Conservation (phyloP, 2,329 filamentous ascomycete genomes). For the Chalaropsis ovoidea region DNA sequence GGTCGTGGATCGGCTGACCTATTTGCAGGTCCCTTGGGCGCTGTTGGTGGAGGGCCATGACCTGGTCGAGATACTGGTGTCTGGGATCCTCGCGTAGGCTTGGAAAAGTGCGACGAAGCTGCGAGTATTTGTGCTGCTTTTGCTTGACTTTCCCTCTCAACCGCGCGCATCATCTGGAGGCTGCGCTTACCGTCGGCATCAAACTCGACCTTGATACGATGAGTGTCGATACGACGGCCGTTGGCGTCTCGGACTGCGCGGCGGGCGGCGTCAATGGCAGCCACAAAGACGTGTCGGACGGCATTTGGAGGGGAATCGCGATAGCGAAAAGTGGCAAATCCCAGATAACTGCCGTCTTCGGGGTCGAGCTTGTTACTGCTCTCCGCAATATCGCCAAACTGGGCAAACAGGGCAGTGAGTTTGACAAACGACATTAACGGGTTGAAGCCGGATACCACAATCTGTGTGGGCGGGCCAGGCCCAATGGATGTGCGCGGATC, state of each 20-base stretch:
- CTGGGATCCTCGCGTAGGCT: conserved; percentile 26
- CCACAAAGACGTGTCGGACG: conserved; percentile 45
- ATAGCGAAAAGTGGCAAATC: conserved; percentile 85
- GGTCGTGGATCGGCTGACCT: conserved; percentile 53
- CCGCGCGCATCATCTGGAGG: conserved; percentile 63
- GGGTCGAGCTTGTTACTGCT: conserved; percentile 93
- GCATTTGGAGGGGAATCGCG: conserved; percentile 52
- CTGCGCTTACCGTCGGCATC: conserved; percentile 83
- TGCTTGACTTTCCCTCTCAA: conserved; percentile 58
- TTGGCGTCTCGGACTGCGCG: conserved; percentile 67
- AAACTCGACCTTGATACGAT: conserved; percentile 69
- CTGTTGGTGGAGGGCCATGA: conserved; percentile 65
- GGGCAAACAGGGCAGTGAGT: conserved; percentile 63
- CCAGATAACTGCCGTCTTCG: conserved; percentile 84
- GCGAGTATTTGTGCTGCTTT: conserved; percentile 32
- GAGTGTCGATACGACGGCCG: conserved; percentile 67
- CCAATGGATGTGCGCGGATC: conserved; percentile 77
- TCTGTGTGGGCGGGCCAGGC: conserved; percentile 77
- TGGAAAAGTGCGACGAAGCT: conserved; percentile 24
- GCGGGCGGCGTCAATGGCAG: conserved; percentile 71
- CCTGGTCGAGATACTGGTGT: conserved; percentile 28
- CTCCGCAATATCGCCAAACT: conserved; percentile 78
- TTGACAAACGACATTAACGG: conserved; percentile 72
- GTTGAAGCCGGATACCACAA: conserved; percentile 94
- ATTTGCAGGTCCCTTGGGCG: conserved; percentile 70